Conservation (phyloP, 768 basidiomycete genomes). For the Podaxis pistillaris region DNA sequence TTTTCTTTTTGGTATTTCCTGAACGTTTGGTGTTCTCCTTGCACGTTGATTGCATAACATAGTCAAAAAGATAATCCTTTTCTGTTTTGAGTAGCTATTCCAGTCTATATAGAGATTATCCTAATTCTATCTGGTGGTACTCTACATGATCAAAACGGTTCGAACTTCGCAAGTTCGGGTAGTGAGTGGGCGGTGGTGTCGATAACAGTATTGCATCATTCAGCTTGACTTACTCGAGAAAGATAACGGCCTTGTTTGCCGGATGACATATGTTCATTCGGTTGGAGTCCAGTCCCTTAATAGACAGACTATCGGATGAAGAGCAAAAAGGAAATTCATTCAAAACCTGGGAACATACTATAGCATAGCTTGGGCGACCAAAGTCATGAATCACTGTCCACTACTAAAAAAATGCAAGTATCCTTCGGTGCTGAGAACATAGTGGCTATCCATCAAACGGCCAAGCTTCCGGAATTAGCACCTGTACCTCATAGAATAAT, state of each 20-base stretch:
- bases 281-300: not conserved
- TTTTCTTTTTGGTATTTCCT: not conserved
- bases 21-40: not conserved
- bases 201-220: too few relatives aligned
- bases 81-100: not conserved
- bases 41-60: not conserved
- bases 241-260: too few relatives aligned
- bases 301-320: not conserved
- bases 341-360: not conserved
- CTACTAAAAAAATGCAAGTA: too few relatives aligned
- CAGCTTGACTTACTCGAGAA: too few relatives aligned
- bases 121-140: not conserved
- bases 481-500: constrained; percentile 46
- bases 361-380: not conserved
- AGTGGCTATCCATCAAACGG: not conserved
- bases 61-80: not conserved
- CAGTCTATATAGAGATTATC: not conserved
- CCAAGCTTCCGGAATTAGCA: constrained; percentile 23
- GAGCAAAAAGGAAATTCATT: not conserved
- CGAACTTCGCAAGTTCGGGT: too few relatives aligned
- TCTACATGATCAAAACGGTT: too few relatives aligned
- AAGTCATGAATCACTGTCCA: too few relatives aligned
- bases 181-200: too few relatives aligned
- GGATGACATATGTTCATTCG: too few relatives aligned
- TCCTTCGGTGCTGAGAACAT: not conserved